These are phyloP conservation scores for Verticillium klebahnii DNA, from an alignment of 2,329 filamentous ascomycete species.

Conservation along the genomic window DNA sequence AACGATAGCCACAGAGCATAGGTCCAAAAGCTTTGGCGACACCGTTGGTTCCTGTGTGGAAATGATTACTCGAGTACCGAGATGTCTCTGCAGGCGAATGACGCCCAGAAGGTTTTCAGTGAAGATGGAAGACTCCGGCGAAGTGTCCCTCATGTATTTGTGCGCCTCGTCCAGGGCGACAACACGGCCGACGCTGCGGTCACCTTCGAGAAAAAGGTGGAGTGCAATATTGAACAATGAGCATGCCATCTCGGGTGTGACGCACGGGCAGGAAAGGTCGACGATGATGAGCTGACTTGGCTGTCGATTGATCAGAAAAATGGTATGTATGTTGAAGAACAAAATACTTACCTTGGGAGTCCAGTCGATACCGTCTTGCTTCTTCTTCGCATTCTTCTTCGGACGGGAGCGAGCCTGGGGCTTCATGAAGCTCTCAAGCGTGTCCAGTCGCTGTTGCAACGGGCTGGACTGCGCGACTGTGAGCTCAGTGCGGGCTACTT, in stretches of 20 bases:
- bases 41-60: slow-evolving; percentile 76
- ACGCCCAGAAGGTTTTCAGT: slow-evolving; percentile 58
- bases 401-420: neutral
- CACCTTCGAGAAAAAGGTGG: slow-evolving; percentile 57
- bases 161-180: slow-evolving; percentile 75
- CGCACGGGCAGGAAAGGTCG: slow-evolving; percentile 69
- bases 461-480: slow-evolving; percentile 45
- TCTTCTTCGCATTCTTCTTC: slow-evolving; percentile 3
- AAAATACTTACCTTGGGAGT: slow-evolving; percentile 15
- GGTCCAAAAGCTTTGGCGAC: slow-evolving; percentile 61
- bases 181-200: slow-evolving; percentile 46
- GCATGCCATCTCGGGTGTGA: slow-evolving; percentile 63
- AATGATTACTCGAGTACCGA: slow-evolving; percentile 62
- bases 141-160: slow-evolving; percentile 62
- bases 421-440: slow-evolving; percentile 60
- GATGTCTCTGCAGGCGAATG: slow-evolving; percentile 68
- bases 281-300: slow-evolving; percentile 58
- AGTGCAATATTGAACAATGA: slow-evolving; percentile 69
- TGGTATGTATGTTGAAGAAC: neutral
- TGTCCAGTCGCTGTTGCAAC: slow-evolving; percentile 54
- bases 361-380: slow-evolving; percentile 21
- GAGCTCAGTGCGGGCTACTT: slow-evolving; percentile 33
- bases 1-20: slow-evolving; percentile 68
- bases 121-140: slow-evolving; percentile 49
- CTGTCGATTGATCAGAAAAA: slow-evolving; percentile 7